phyloP scores from a whole-genome alignment of 1,284 basidiomycete species.

The Xanthoconium separans region DNA sequence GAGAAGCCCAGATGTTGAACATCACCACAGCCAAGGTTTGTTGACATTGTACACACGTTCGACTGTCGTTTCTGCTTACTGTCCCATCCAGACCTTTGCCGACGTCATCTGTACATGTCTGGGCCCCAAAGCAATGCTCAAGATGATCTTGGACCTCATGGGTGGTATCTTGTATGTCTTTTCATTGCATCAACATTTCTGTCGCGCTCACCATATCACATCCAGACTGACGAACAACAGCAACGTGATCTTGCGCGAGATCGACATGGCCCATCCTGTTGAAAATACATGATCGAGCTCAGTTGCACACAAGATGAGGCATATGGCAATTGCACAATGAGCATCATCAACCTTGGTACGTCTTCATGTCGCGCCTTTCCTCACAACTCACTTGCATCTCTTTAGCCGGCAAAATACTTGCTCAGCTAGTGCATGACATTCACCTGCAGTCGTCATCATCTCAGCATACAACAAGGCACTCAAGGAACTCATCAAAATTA shows the following conservation, averaged over 20 bases:
- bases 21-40: conserved; percentile 98
- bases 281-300: conserved; percentile 99
- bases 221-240: conserved; percentile 93
- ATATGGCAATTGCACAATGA: conserved; percentile 97
- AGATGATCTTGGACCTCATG: conserved; percentile 99
- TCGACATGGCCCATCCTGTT: conserved; percentile 97
- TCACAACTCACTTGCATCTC: conserved; percentile 1
- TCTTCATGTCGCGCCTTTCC: background rate
- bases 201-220: background rate
- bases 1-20: conserved; percentile 96
- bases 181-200: background rate
- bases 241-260: conserved; percentile 95
- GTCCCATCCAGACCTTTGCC: conserved; percentile 75
- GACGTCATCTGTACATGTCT: conserved; percentile 99
- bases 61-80: too few relatives aligned
- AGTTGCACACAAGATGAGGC: conserved; percentile 98
- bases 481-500: conserved; percentile 59
- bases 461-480: conserved; percentile 85
- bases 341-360: conserved; percentile 92
- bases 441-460: conserved; percentile 98
- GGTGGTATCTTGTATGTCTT: conserved; percentile 89
- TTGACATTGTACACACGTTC: conserved; percentile 11
- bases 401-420: conserved; percentile 94
- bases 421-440: conserved; percentile 93
- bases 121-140: conserved; percentile 97